Base-by-base conservation (phyloP, 2,329 filamentous ascomycete genomes). In the Cercospora zeina region DNA sequence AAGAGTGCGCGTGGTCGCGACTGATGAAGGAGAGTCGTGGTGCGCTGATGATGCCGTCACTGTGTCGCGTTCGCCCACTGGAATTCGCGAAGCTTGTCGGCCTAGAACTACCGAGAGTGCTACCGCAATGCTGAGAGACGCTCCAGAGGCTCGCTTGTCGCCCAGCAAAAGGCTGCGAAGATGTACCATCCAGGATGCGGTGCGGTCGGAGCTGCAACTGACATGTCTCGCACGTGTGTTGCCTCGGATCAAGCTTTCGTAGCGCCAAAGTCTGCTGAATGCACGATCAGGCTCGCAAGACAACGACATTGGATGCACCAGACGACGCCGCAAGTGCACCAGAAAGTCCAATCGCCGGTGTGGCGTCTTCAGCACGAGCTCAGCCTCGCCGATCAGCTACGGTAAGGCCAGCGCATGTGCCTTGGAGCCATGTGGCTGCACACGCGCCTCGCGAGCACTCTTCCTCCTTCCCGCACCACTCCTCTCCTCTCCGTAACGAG, bases 1-100 rank as follows among this genome's bases (percentile, higher is more conserved):
- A 53, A 31, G 49, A 21, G 9, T n/a, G 49, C 27, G 8, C 33
- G 49, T 53, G 49, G 49, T 53, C 27, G 49, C 6, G 24, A 6
- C 24, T 27, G 24, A 27, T 3, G 49, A 53, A 27, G 24, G 49
- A 53, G 27, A 31, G 49, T 53, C 13, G 27, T 33, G 49, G 19
- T 59, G 82, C 79, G 82, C 82, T 86, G 76, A 86, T 86, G 68
- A 86, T 83, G 42, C 82, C 80, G 42, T 79, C 77, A 60, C 58
- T 60, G 24, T 59, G 49, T 59, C 33, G 36, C 47, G 6, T 33
- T 47, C 14, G 24, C 10, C 36, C 21, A 14, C 34, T 42, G 33
- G 19, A 45, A 59, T 16, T 19, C n/a, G 27, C 13, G 30, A 53
- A 34, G 31, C 49, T 34, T 33, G n/a, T 53, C 16, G 33, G n/a